Base-by-base conservation (phyloP, 2,329 filamentous ascomycete species). In the Pezicula radicicola region DNA sequence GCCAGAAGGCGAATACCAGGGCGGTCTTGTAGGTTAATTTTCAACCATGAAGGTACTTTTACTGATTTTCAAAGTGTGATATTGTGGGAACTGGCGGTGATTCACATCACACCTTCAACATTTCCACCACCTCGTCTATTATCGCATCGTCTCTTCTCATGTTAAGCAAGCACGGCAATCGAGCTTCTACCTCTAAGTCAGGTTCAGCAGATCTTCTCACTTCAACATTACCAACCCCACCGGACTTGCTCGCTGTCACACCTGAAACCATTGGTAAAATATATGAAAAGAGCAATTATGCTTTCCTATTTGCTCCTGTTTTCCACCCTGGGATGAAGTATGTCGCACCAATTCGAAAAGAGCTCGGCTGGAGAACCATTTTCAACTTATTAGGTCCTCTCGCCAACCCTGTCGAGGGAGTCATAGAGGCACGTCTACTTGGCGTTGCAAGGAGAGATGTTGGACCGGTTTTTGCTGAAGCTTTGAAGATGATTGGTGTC, bases 1-100 rank as follows among this genome's bases (percentile, higher is more conserved):
- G 61, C 79, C 79, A 49, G 86, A 90, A 64, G 92, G 92, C 7
- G 73, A 71, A 8, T 99, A 99, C 68, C 67, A 75, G 10, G 94
- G 94, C 56, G 93, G 93, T 4, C 73, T 99, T 67, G 91, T 95
- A 76, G 73, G 86, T 72, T 41, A 41, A 30, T 25, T 50, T 46
- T 55, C 40, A 44, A 41, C 30, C 30, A 25, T 25, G 28, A 40
- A 46, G 13, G 19, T 15, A 44, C 10, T 43, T 16, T 13, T 45
- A 43, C 54, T 58, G 25, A 61, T 13, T 21, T 46, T 42, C 12
- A 47, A 49, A 84, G 76, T 85, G 92, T 68, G 94, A 99, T 70
- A 97, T 99, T 68, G 94, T 99, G 53, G 94, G 94, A 61, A 99
- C 94, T 7, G 94, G 94, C 60, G 94, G 94, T 66, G 94, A 99